phyloP scores from a whole-genome alignment of 441 rosid species.

The Arabidopsis lyrata region DNA sequence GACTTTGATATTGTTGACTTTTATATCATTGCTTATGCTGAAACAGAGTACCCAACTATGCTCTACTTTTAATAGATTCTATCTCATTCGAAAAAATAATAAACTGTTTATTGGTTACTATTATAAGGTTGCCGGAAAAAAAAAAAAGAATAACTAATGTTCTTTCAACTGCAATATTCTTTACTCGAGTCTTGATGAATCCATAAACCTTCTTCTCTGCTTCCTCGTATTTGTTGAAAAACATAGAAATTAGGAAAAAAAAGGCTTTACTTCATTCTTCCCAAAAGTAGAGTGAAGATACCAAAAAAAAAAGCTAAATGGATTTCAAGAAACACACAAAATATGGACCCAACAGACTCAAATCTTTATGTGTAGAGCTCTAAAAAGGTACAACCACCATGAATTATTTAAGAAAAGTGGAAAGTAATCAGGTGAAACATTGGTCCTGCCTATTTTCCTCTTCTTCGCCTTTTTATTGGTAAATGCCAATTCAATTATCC shows the following conservation, averaged over 20 bases:
- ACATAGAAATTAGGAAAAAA: constrained; percentile 23
- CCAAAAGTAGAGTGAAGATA: constrained; percentile 36
- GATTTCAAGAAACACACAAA: constrained; percentile 28
- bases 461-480: neutral
- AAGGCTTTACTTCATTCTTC: constrained; percentile 21
- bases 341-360: constrained; percentile 33
- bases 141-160: neutral
- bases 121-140: constrained; percentile 3
- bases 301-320: neutral
- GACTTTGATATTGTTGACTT: neutral
- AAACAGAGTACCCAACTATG: neutral
- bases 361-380: constrained; percentile 27
- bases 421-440: constrained; percentile 23
- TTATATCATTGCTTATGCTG: constrained; percentile 26
- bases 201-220: constrained; percentile 21
- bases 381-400: constrained; percentile 20
- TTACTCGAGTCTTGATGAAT: constrained; percentile 21
- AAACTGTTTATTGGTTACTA: constrained; percentile 9
- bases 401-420: constrained; percentile 18
- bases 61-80: constrained; percentile 21
- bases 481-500: neutral
- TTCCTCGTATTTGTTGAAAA: constrained; percentile 36
- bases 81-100: neutral
- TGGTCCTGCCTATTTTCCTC: constrained; percentile 9
- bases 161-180: constrained; percentile 12